These are phyloP conservation scores for Zygosaccharomyces sapae DNA, from an alignment of 1,139 yeast species.

Conservation along the genomic window DNA sequence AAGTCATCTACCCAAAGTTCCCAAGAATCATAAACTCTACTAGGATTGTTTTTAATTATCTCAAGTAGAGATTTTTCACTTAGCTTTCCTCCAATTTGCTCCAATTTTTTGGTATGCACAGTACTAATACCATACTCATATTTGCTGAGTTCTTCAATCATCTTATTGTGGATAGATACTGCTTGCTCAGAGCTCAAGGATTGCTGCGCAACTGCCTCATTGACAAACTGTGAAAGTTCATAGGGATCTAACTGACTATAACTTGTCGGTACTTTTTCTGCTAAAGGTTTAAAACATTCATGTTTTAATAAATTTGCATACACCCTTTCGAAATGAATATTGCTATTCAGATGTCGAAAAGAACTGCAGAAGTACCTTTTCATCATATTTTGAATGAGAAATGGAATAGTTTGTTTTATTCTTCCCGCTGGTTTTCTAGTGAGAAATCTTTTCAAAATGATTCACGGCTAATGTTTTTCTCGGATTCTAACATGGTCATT, in stretches of 20 bases:
- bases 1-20: constrained; percentile 13
- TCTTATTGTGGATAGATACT: constrained; percentile 25
- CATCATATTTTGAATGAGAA: too few relatives aligned
- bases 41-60: constrained; percentile 31
- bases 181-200: constrained; percentile 14
- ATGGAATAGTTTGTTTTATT: too few relatives aligned
- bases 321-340: constrained; percentile 5
- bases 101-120: constrained; percentile 23
- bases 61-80: constrained; percentile 21
- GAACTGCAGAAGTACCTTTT: constrained; percentile 6
- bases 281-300: constrained; percentile 20
- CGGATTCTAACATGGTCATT: too few relatives aligned
- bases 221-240: constrained; percentile 19
- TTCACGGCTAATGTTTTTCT: too few relatives aligned
- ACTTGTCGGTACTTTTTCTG: constrained; percentile 11
- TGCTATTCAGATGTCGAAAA: constrained; percentile 5
- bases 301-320: constrained; percentile 16
- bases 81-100: constrained; percentile 17
- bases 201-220: constrained; percentile 12
- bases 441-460: too few relatives aligned
- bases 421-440: too few relatives aligned
- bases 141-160: constrained; percentile 29
- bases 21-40: constrained; percentile 34
- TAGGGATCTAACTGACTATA: constrained; percentile 19
- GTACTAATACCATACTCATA: constrained; percentile 32